Conservation (phyloP, 2,329 filamentous ascomycete species). For the Aureobasidium sp. region DNA sequence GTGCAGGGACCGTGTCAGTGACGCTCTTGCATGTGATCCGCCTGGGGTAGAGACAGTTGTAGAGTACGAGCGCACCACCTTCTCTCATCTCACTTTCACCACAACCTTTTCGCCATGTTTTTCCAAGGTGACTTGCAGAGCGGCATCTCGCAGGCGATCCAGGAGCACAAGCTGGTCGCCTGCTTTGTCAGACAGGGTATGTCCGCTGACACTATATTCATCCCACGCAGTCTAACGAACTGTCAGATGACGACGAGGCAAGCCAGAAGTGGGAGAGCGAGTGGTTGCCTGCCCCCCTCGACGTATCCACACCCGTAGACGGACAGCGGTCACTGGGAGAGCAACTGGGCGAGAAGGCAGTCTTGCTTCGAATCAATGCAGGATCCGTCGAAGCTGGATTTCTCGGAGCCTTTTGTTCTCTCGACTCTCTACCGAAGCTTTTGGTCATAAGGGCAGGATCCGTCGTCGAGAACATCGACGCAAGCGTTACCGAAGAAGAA, state of each 20-base stretch:
- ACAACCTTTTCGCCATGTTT: conserved; percentile 56
- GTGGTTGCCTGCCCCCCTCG: conserved; percentile 22
- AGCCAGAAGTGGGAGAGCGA: conserved; percentile 45
- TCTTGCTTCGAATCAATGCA: conserved; percentile 63
- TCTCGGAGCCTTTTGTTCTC: conserved; percentile 72
- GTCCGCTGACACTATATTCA: neutral
- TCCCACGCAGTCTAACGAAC: neutral
- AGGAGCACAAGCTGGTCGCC: conserved; percentile 67
- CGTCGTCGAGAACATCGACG: conserved; percentile 16
- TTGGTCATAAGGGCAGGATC: conserved; percentile 53
- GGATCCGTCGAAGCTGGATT: conserved; percentile 77
- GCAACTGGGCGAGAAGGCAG: conserved; percentile 54
- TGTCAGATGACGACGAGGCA: conserved; percentile 59
- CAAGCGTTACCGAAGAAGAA: conserved; percentile 20
- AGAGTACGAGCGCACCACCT: neutral
- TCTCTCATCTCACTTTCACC: neutral
- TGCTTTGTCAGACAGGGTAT: conserved; percentile 62
- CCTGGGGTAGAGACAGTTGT: neutral
- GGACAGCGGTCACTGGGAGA: conserved; percentile 19
- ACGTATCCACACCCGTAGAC: neutral
- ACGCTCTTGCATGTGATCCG: conserved; percentile 13
- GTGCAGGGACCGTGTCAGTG: neutral
- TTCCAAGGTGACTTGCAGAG: conserved; percentile 72
- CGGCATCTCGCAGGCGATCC: conserved; percentile 69
- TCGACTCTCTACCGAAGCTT: conserved; percentile 70